Evolutionary conservation across 2,329 filamentous ascomycete genomes (phyloP).

Genomic region (Akanthomyces lecanii): DNA sequence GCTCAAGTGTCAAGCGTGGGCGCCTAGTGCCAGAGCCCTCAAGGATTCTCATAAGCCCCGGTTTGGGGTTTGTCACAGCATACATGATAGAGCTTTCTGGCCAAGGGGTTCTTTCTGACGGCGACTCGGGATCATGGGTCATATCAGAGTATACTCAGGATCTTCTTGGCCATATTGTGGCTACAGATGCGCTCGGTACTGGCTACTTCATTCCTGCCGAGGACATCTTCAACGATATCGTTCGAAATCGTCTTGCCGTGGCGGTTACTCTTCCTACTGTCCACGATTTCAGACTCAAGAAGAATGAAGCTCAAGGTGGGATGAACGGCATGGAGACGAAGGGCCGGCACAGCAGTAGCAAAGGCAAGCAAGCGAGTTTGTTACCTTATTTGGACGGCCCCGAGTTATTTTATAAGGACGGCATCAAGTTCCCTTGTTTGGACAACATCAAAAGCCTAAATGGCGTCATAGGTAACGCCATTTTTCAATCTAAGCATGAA

Average conservation of each 20-base stretch:
- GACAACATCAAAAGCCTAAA: no score
- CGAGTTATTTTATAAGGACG: no score
- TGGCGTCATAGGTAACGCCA: no score
- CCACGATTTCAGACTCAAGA: neutral
- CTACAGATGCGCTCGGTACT: neutral
- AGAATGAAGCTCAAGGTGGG: neutral
- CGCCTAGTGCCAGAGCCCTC: neutral
- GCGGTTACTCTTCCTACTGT: neutral
- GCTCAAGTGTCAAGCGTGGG: neutral
- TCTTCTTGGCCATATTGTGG: conserved; percentile 6
- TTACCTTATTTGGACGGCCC: no score
- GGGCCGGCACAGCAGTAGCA: neutral
- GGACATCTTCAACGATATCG: conserved; percentile 9
- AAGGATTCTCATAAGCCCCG: neutral
- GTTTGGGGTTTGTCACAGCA: neutral
- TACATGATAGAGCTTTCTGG: neutral
- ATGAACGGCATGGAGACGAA: neutral
- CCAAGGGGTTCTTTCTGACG: neutral
- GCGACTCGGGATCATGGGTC: conserved; percentile 9
- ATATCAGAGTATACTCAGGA: neutral
- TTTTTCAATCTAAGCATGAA: no score
- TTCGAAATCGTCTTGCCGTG: neutral
- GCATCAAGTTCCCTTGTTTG: no score
- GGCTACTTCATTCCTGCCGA: neutral
- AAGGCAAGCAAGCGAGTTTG: neutral